phyloP scores from a whole-genome alignment of 179 eudicot species.

The Actinidia polygama region DNA sequence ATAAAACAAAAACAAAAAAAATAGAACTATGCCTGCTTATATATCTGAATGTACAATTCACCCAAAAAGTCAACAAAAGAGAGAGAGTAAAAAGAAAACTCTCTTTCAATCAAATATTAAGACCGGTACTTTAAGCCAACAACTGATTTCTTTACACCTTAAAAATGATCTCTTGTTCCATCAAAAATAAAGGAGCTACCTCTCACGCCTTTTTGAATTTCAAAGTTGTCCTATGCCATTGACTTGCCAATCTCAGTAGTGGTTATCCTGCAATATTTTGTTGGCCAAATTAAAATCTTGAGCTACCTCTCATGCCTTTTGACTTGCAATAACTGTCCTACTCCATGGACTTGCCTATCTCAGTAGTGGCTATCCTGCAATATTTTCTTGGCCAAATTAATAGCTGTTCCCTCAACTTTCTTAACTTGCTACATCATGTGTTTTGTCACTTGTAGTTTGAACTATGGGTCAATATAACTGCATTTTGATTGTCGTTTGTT shows the following conservation, averaged over 20 bases:
- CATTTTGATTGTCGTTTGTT: background rate
- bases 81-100: too few species aligned
- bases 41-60: too few species aligned
- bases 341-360: background rate
- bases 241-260: background rate
- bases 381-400: background rate
- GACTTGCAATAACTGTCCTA: background rate
- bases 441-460: background rate
- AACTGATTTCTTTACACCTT: too few species aligned
- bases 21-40: too few species aligned
- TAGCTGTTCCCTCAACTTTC: background rate
- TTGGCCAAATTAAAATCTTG: conserved; percentile 1
- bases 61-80: too few species aligned
- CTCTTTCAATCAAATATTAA: too few species aligned
- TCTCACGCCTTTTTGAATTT: background rate
- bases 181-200: too few species aligned
- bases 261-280: background rate
- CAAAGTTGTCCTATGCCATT: background rate
- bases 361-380: background rate
- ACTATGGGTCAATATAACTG: background rate
- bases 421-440: background rate
- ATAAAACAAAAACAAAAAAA: too few species aligned
- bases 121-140: too few species aligned
- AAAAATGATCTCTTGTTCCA: too few species aligned
- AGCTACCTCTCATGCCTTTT: background rate